Evolutionary conservation across 108 stramenopile genomes (phyloP), one percentile per base, ranked within the genome.

Genomic region (Nitzschia sp.): DNA sequence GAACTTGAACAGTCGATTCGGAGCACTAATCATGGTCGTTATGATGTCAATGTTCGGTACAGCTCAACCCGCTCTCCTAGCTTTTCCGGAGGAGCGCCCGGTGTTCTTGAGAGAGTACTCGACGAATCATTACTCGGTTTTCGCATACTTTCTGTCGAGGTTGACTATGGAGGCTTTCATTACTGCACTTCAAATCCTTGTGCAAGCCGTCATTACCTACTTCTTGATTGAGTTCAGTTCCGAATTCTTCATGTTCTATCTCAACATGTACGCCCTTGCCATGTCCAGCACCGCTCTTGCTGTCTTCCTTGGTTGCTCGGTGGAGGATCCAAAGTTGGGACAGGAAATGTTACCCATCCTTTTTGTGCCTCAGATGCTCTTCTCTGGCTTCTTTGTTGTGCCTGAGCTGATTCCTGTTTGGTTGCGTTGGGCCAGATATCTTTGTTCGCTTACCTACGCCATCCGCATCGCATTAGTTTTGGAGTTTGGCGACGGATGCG

Each of bases 101-200:
- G 89, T 92, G 8, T 96, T 96, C 72, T 66, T 96, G 2, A 66
- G 95, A 57, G 95, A 96, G 63, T 96, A 91, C 68, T 82, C 87
- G 8, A 93, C 90, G 0, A 85, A 90, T 46, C 92, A 91, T 48
- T 96, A 93, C 76, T 57, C 75, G 28, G 85, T 84, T 13, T 19
- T 81, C 24, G 56, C 93, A 8, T 95, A 95, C 79, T 90, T 92
- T 51, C 1, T 85, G 53, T 77, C 77, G 13, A 48, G 77, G 6
- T 70, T 84, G 36, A 56, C 74, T 11, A 70, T 80, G 56, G 86
- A 87, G 35, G 77, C 80, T 18, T 57, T 80, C 55, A 57, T 82
- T 30, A 78, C 81, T 1, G 66, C 80, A 35, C 35, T 72, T 0
- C 78, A 79, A 36, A 45, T 66, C 4, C 54, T 80, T 24, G 68